A percentile compares a stretch with the other conserved stretches of the same genome.
These are phyloP conservation scores for Magnolia officinalis DNA, from an alignment of 164 flowering plant genomes.

Conservation along the genomic window DNA sequence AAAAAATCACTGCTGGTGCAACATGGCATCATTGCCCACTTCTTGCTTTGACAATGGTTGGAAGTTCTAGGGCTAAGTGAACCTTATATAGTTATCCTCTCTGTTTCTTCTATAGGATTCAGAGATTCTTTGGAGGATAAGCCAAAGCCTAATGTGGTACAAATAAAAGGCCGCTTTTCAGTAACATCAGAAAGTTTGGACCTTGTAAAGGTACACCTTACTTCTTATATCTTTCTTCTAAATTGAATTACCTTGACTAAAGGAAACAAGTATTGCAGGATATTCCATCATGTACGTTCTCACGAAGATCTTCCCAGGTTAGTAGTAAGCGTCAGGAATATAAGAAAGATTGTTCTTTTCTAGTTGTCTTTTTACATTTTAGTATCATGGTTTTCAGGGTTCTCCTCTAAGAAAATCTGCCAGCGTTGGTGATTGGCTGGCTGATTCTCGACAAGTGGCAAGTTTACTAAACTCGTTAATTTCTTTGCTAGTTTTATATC, in stretches of 20 bases:
- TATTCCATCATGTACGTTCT: slow-evolving; percentile 59
- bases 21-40: not conserved
- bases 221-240: slow-evolving; percentile 10
- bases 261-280: slow-evolving; percentile 46
- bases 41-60: not conserved
- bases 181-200: slow-evolving; percentile 96
- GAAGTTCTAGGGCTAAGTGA: not conserved
- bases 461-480: slow-evolving; percentile 17
- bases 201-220: slow-evolving; percentile 69
- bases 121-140: slow-evolving; percentile 91
- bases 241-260: slow-evolving; percentile 22
- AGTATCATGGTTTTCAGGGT: slow-evolving; percentile 41
- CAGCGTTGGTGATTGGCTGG: slow-evolving; percentile 90
- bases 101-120: slow-evolving; percentile 39
- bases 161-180: slow-evolving; percentile 94
- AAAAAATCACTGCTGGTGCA: not conserved
- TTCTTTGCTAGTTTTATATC: slow-evolving; percentile 1
- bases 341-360: not conserved
- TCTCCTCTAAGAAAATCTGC: slow-evolving; percentile 95
- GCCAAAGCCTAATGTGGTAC: slow-evolving; percentile 80
- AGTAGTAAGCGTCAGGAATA: slow-evolving; percentile 12
- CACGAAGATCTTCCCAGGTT: slow-evolving; percentile 72
- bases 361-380: slow-evolving; percentile 17
- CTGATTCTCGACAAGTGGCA: slow-evolving; percentile 70
- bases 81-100: slow-evolving; percentile 8